These are phyloP conservation scores for Hura crepitans DNA, from an alignment of 441 rosid species.

Conservation along the genomic window DNA sequence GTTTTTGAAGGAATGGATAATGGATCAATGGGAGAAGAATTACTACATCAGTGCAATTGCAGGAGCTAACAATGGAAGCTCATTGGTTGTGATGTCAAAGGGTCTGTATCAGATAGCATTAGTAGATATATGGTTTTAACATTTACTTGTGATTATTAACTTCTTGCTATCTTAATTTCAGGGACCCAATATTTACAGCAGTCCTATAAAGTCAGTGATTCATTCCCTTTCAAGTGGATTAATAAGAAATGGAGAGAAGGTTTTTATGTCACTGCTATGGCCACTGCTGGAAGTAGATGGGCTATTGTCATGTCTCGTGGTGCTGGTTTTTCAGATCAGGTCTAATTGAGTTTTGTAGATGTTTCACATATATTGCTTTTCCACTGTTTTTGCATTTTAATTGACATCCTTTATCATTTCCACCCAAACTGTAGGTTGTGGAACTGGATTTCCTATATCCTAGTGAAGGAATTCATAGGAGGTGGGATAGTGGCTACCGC, in stretches of 20 bases:
- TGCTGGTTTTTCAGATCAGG: constrained; percentile 83
- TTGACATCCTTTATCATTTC: neutral
- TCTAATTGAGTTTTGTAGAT: constrained; percentile 23
- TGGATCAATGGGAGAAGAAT: constrained; percentile 96
- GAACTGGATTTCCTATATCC: constrained; percentile 94
- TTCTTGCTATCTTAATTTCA: constrained; percentile 26
- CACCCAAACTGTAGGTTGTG: constrained; percentile 52
- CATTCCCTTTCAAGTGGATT: constrained; percentile 96
- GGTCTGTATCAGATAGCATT: constrained; percentile 38
- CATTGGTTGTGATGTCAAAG: constrained; percentile 88
- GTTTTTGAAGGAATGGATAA: constrained; percentile 76
- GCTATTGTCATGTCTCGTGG: constrained; percentile 96
- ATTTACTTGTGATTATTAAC: constrained; percentile 43
- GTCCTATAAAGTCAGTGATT: constrained; percentile 90
- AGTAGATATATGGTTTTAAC: neutral
- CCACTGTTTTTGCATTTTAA: constrained; percentile 5
- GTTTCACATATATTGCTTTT: constrained; percentile 12
- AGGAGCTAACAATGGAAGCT: constrained; percentile 73
- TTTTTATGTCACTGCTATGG: constrained; percentile 86
- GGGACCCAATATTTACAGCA: constrained; percentile 92
- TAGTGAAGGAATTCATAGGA: constrained; percentile 90
- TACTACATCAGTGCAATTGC: constrained; percentile 85
- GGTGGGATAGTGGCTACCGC: constrained; percentile 92
- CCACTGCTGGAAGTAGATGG: constrained; percentile 93
- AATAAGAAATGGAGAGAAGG: constrained; percentile 96